Evolutionary conservation across 2,329 filamentous ascomycete species (phyloP), one percentile per base, ranked within the genome.

Genomic region (Rhynchosporium agropyri): DNA sequence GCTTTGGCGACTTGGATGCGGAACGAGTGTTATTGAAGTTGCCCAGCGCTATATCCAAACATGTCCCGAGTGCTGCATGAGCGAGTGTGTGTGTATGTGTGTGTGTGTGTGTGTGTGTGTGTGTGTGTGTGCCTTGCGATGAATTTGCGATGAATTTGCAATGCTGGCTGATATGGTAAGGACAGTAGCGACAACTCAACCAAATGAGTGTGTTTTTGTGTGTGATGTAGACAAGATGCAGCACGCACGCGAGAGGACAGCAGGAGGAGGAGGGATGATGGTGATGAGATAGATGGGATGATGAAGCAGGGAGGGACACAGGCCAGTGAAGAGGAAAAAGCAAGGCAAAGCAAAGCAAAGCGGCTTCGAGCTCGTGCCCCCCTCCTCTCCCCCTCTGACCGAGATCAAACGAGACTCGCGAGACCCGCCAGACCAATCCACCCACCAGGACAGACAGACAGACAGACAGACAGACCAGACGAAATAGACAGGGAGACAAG

Each of bases 21-120:
- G 54, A 50, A 38, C 51, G 53, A 54, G 54, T 58, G 28, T 60
- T 58, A 51, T 61, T 40, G 48, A 46, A 33, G 42, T 29, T 40
- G 42, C n/a, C 33, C 46, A 42, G 28, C 33, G 42, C 58, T 45
- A 20, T 58, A 58, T 61, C 62, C 62, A 58, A 53, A 42, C 53
- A 61, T 64, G 26, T 64, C 58, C 53, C 20, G 38, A 31, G 45
- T 13, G n/a, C 29, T 20, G 42, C 58, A 64, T 40, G 62, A 64
- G 58, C 43, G 53, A 58, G 20, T 20, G 20, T 20, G 20, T 20
- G 20, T 20, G 20, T 20, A 20, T 20, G 20, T 20, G 20, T 20
- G 20, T 20, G 20, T 20, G 20, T 20, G 20, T 20, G 20, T 20
- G 20, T 20, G 20, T 20, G 20, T 20, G 20, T 20, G 20, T 20